Evolutionary conservation across 75 land plant species (phyloP).

Genomic region (Sequoiadendron giganteum): DNA sequence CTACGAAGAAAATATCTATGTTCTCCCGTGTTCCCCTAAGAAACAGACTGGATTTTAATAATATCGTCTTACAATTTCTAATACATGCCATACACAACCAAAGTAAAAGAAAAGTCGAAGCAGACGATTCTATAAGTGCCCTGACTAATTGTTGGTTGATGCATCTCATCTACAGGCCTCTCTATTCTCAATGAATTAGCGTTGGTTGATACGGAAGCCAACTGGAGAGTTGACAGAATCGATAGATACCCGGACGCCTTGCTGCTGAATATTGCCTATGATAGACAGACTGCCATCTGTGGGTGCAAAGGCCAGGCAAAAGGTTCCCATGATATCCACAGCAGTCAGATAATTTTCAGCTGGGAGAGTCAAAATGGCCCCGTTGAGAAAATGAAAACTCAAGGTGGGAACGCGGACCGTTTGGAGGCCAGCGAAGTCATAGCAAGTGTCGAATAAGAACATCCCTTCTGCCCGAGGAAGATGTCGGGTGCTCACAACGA

Average conservation of each 20-base stretch:
- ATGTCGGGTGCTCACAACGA: slow-evolving; percentile 29
- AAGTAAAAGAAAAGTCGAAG: no score
- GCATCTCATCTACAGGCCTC: no score
- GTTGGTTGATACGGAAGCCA: slow-evolving; percentile 57
- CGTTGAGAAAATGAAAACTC: slow-evolving; percentile 56
- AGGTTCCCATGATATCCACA: slow-evolving; percentile 54
- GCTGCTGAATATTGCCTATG: slow-evolving; percentile 89
- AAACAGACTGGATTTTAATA: no score
- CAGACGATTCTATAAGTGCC: no score
- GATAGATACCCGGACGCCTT: slow-evolving; percentile 65
- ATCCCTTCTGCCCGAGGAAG: slow-evolving; percentile 34
- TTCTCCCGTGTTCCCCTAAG: no score
- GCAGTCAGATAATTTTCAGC: slow-evolving; percentile 64
- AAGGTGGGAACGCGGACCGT: slow-evolving; percentile 68
- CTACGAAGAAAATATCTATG: no score
- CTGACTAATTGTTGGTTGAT: no score
- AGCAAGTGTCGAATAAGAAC: slow-evolving; percentile 74
- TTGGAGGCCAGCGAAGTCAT: slow-evolving; percentile 38
- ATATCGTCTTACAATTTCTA: no score
- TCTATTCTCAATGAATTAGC: slow-evolving; percentile 4
- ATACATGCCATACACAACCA: no score
- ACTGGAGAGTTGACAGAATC: slow-evolving; percentile 61
- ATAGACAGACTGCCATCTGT: slow-evolving; percentile 60
- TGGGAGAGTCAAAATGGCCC: slow-evolving; percentile 55
- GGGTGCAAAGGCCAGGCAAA: slow-evolving; percentile 74